Base-by-base conservation (phyloP, 2,329 filamentous ascomycete genomes). In the Aspergillus sp. region DNA sequence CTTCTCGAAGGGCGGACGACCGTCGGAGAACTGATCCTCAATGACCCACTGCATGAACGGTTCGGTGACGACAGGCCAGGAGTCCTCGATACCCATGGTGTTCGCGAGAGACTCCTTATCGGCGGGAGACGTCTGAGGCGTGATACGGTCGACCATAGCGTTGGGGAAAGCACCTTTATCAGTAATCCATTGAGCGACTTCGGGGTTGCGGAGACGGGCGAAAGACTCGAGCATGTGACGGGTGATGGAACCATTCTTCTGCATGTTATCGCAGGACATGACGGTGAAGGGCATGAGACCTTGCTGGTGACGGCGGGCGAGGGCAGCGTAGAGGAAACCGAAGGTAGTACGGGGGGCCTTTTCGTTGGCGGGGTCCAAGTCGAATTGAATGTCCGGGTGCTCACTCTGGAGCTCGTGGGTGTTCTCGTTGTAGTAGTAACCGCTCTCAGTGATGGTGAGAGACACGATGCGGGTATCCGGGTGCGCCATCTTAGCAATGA, bases 371-470 rank as follows among this genome's bases (percentile, higher is more conserved):
- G 72, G 68, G 58, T 74, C 62, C 23, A 83, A 73, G 65, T 84
- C 82, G 66, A 73, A 75, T 66, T 78, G 75, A 54, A 84, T 83
- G 65, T 84, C 81, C 8, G 81, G 73, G 69, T 83, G 75, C 47
- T 83, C 77, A 38, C 71, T 70, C 62, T 79, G 71, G 60, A 84
- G 75, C 74, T 83, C 72, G 74, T 84, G 82, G n/a, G 82, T 81
- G 77, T 84, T 83, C 69, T 84, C 82, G 69, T 84, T 83, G 76
- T 84, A 83, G 75, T 82, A 84, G 79, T 84, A 84, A 63, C 82
- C 82, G 67, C 79, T 82, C 75, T 84, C 82, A 47, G 82, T 84
- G 69, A 84, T 84, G 68, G 82, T 84, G 70, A 84, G 69, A 15
- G 82, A 84, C 32, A 84, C 82, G 62, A 84, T 84, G 68, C 78